A percentile compares a stretch with the other conserved stretches of the same genome.
These are phyloP conservation scores for Ophiostoma sp. DNA, from an alignment of 2,329 filamentous ascomycete genomes.

Conservation along the genomic window DNA sequence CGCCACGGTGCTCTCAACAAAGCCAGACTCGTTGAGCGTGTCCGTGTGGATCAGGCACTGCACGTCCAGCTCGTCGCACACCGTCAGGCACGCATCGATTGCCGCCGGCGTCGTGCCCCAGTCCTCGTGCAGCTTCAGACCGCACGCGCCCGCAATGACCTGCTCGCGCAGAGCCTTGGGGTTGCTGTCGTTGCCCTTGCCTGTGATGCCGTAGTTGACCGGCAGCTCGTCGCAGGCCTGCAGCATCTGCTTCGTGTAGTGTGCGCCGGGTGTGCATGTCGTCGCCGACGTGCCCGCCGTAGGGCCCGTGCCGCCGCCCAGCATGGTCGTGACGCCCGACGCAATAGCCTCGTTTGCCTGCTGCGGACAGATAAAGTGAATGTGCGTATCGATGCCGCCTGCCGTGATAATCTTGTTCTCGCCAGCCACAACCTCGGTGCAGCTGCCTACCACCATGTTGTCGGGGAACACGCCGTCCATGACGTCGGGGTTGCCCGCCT, in stretches of 20 bases:
- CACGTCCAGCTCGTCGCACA: slow-evolving; percentile 87
- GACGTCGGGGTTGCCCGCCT: slow-evolving; percentile 93
- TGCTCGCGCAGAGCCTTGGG: slow-evolving; percentile 70
- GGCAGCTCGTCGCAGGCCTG: slow-evolving; percentile 78
- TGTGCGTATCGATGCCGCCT: slow-evolving; percentile 83
- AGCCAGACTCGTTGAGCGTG: slow-evolving; percentile 94
- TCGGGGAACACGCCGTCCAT: slow-evolving; percentile 79
- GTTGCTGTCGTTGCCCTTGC: slow-evolving; percentile 84
- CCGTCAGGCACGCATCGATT: slow-evolving; percentile 77
- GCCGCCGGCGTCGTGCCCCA: slow-evolving; percentile 89
- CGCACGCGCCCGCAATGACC: slow-evolving; percentile 75
- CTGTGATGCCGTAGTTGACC: slow-evolving; percentile 84
- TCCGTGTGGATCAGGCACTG: slow-evolving; percentile 95
- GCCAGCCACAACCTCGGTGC: slow-evolving; percentile 86
- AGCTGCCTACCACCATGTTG: slow-evolving; percentile 72
- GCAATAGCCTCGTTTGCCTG: slow-evolving; percentile 79
- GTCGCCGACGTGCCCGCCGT: slow-evolving; percentile 86
- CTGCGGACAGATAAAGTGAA: slow-evolving; percentile 93
- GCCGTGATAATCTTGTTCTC: slow-evolving; percentile 89
- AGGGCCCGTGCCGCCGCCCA: slow-evolving; percentile 89
- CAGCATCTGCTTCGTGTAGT: slow-evolving; percentile 82
- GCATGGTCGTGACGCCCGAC: slow-evolving; percentile 81
- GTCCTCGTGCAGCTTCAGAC: slow-evolving; percentile 92
- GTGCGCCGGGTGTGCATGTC: slow-evolving; percentile 83
- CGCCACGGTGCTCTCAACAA: slow-evolving; percentile 85